phyloP scores from a whole-genome alignment of 768 basidiomycete genomes.

The Pleurotus platypus region DNA sequence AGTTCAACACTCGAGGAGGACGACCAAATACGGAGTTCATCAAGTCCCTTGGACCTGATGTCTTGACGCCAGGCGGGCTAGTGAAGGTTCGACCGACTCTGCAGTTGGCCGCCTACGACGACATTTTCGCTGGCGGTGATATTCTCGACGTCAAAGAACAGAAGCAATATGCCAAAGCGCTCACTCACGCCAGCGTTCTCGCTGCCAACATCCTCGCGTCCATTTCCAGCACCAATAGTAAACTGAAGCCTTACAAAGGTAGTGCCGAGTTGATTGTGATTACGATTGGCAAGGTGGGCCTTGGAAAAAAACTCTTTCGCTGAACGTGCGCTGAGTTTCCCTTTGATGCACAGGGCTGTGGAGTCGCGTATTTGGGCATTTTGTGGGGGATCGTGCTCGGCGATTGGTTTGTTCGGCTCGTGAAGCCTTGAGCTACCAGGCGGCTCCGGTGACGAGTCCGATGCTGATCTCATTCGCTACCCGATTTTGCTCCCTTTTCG shows the following conservation, averaged over 20 bases:
- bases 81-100: slow-evolving; percentile 57
- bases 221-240: slow-evolving; percentile 23
- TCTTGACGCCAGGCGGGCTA: slow-evolving; percentile 33
- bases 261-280: slow-evolving; percentile 49
- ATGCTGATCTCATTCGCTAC: no score
- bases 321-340: no score
- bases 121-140: slow-evolving; percentile 66
- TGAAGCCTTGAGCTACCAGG: slow-evolving; percentile 17
- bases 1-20: slow-evolving; percentile 37
- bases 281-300: slow-evolving; percentile 47
- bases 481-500: no score
- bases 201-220: slow-evolving; percentile 45
- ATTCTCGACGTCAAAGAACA: slow-evolving; percentile 62
- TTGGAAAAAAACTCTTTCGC: no score
- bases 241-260: slow-evolving; percentile 46
- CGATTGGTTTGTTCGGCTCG: slow-evolving; percentile 32
- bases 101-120: slow-evolving; percentile 45
- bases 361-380: slow-evolving; percentile 37
- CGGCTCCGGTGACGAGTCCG: no score
- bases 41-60: slow-evolving; percentile 30
- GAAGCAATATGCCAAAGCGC: slow-evolving; percentile 48
- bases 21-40: slow-evolving; percentile 53
- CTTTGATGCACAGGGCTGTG: slow-evolving; percentile 22
- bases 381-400: slow-evolving; percentile 44
- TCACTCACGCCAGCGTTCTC: slow-evolving; percentile 41